phyloP scores from a whole-genome alignment of 1,284 basidiomycete genomes.

The Cerrena zonata region DNA sequence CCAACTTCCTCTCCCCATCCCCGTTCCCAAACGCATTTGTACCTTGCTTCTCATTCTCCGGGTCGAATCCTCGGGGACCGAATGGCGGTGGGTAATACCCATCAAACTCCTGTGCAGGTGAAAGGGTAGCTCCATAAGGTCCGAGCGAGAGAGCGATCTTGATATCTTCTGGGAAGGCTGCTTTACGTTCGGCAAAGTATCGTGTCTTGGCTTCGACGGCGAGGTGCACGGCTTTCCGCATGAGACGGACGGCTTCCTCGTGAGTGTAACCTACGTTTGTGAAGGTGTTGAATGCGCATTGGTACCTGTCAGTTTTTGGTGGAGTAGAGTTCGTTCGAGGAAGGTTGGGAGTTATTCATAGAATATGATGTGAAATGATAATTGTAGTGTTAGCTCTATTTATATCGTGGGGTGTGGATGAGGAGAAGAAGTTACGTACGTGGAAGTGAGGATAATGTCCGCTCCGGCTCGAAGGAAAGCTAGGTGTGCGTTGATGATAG shows the following conservation, averaged over 20 bases:
- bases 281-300: slow-evolving; percentile 55
- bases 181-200: slow-evolving; percentile 26
- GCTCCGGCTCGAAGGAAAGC: slow-evolving; percentile 58
- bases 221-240: slow-evolving; percentile 52
- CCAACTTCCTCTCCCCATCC: slow-evolving; percentile 18
- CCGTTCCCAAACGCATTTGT: slow-evolving; percentile 39
- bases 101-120: slow-evolving; percentile 67
- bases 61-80: slow-evolving; percentile 41
- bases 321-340: too few species aligned
- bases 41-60: slow-evolving; percentile 24
- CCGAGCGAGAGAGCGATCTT: slow-evolving; percentile 67
- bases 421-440: slow-evolving; percentile 39
- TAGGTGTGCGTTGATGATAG: slow-evolving; percentile 52
- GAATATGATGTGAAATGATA: too few species aligned
- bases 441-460: slow-evolving; percentile 54
- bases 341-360: too few species aligned
- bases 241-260: slow-evolving; percentile 40
- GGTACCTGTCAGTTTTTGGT: slow-evolving; percentile 48
- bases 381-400: background rate
- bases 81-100: slow-evolving; percentile 73
- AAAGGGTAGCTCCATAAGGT: slow-evolving; percentile 65
- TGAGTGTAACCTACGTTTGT: slow-evolving; percentile 44
- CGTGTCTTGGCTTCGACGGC: slow-evolving; percentile 41
- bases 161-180: slow-evolving; percentile 19
- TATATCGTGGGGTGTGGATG: too few species aligned